Evolutionary conservation across 2,329 filamentous ascomycete species (phyloP).

Genomic region (Blastomyces gilchristii): DNA sequence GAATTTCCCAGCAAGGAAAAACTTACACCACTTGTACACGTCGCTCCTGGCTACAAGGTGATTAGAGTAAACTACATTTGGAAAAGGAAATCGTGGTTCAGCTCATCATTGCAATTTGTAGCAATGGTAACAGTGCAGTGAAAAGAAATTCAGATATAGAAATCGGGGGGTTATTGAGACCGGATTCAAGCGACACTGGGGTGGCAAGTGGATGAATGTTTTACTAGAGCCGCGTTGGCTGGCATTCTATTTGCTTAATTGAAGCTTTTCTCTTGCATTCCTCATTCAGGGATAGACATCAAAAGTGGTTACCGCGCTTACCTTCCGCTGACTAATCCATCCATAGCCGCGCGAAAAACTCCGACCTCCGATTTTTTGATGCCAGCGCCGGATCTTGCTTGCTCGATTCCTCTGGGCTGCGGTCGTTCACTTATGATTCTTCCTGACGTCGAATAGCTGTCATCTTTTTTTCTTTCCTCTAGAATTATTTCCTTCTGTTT

Average conservation of each 20-base stretch:
- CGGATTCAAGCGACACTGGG: no score
- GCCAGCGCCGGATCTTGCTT: not conserved
- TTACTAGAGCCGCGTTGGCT: no score
- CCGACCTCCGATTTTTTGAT: slow-evolving; percentile 1
- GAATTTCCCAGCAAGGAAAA: no score
- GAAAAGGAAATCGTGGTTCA: no score
- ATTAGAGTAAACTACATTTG: not conserved
- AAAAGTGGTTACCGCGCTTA: not conserved
- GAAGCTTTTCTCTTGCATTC: no score
- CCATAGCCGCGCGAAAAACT: not conserved
- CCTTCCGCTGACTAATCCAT: not conserved
- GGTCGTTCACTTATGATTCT: slow-evolving; percentile 1
- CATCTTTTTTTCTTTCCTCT: not conserved
- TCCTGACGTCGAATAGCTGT: not conserved
- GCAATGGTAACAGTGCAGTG: not conserved
- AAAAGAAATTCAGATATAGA: not conserved
- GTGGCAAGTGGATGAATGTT: no score
- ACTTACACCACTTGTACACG: no score
- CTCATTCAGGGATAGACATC: no score
- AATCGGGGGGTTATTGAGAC: not conserved
- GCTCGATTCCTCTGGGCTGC: not conserved
- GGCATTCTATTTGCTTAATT: no score
- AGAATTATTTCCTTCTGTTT: not conserved
- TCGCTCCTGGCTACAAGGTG: not conserved
- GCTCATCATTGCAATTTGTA: not conserved